Base-by-base conservation (phyloP, 441 rosid genomes). In the Aquilaria agallochum region DNA sequence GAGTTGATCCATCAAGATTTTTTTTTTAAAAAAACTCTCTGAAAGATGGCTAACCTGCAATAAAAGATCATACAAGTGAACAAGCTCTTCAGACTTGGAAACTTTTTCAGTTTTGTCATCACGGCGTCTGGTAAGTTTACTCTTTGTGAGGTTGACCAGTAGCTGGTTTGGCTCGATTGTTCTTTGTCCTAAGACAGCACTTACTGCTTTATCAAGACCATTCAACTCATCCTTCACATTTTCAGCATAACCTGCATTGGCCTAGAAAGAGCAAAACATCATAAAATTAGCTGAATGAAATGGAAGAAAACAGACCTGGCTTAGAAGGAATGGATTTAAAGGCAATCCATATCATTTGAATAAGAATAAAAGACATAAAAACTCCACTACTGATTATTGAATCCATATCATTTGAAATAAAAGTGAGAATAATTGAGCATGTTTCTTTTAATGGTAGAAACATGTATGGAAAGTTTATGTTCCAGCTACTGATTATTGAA, bases 171-270 rank as follows among this genome's bases (percentile, higher is more conserved):
- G 88, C 67, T 85, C 95, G 66, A 89, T 89, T 65, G 98, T 92
- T 53, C 86, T 78, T 71, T 89, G 91, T 68, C 92, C 95, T 66
- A 92, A 74, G 67, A 92, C 78, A 66, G 85, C 77, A 74, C 84
- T 78, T 59, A 92, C 95, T 79, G 97, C 97, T 81, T 92, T 89
- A 73, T 92, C 95, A 73, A 92, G 88, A 62, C 96, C 96, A 72
- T 82, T 82, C 65, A 92, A 75, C 50, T 92, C 92, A 72, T 92
- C 96, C 74, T 89, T 92, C 65, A 87, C 89, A 55, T 80, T 76
- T 64, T 88, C 97, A 56, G 96, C 86, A 85, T 75, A 83, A 56
- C 97, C 96, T 44, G 96, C 95, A 82, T 83, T 80, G 69, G 54
- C 86, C 97, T 91, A 78, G 55, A 78, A 67, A 58, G 59, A 45